Base-by-base conservation (phyloP, 768 basidiomycete genomes). In the Suillus alpinus region DNA sequence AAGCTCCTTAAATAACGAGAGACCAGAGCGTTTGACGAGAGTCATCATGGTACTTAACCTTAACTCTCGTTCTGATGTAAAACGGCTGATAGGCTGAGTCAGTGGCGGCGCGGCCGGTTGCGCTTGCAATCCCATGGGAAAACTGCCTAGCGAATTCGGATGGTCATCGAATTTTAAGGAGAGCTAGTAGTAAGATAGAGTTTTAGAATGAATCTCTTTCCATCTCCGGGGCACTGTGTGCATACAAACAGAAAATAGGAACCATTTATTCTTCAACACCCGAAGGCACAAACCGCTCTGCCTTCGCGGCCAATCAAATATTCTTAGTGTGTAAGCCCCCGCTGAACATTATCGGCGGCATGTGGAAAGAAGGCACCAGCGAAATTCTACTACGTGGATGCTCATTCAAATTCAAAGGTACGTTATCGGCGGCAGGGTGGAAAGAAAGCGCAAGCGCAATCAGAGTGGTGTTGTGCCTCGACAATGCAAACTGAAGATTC, bases 11-110 rank as follows among this genome's bases (percentile, higher is more conserved):
- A 73, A 74, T 74, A 69, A 68, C 56, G 62, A 56, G 57, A 57
- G 57, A 52, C 47, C 47, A 56, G 62, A 59, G 34, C 44, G 58
- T 63, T 71, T 60, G 50, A 71, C 57, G 66, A 32, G 49, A 62
- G 49, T 26, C 32, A 60, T 62, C 49, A 56, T 49, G 60, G 59
- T 50, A 69, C 69, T 62, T 68, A 70, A 71, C 68, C 69, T 71
- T 74, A 73, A 66, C 56, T 46, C 65, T 57, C 51, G 47, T 52
- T n/a, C 69, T 75, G 71, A 73, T 71, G 73, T 56, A 72, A 75
- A 73, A 65, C 60, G 65, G 57, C 69, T 68, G 72, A 63, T 62
- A 32, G 18, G 31, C 49, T 20, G 56, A 59, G 26, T 26, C 26
- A 26, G n/a, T n/a, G n/a, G n/a, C 58, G 60, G 69, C 44, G 44